Evolutionary conservation across 495 filamentous ascomycete genomes (phyloP).

Genomic region (Annulohypoxylon bovei): DNA sequence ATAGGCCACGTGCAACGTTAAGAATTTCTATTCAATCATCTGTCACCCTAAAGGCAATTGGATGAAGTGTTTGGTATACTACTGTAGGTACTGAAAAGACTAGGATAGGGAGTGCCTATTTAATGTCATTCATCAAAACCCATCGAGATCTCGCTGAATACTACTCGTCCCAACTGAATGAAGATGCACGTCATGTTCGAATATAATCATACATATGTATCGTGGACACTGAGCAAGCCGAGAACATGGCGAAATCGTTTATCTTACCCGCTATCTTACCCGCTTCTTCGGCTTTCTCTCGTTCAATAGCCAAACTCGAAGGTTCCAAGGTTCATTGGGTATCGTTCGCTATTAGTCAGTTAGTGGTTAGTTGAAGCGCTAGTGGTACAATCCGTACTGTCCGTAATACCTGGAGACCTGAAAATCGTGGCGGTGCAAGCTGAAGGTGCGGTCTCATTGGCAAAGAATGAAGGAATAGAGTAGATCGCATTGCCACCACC

Average conservation of each 20-base stretch:
- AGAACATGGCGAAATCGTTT: conserved; percentile 3
- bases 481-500: conserved; percentile 10
- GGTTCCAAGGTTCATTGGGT: conserved; percentile 10
- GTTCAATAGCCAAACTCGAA: not conserved
- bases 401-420: not conserved
- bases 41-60: not conserved
- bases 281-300: conserved; percentile 11
- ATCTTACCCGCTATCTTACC: conserved; percentile 1
- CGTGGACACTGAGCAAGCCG: not conserved
- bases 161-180: not conserved
- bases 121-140: not conserved
- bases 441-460: conserved; percentile 4
- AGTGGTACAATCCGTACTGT: not conserved
- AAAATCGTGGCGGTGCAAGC: conserved; percentile 28
- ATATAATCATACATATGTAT: not conserved
- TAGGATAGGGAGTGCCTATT: not conserved
- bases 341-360: not conserved
- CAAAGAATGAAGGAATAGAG: not conserved
- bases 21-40: conserved; percentile 3
- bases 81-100: not conserved
- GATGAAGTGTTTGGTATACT: not conserved
- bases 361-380: not conserved
- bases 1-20: conserved; percentile 18
- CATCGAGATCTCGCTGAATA: not conserved
- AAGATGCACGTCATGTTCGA: conserved; percentile 22